phyloP scores from a whole-genome alignment of 2,329 filamentous ascomycete genomes.

The Purpureocillium lavendulum region DNA sequence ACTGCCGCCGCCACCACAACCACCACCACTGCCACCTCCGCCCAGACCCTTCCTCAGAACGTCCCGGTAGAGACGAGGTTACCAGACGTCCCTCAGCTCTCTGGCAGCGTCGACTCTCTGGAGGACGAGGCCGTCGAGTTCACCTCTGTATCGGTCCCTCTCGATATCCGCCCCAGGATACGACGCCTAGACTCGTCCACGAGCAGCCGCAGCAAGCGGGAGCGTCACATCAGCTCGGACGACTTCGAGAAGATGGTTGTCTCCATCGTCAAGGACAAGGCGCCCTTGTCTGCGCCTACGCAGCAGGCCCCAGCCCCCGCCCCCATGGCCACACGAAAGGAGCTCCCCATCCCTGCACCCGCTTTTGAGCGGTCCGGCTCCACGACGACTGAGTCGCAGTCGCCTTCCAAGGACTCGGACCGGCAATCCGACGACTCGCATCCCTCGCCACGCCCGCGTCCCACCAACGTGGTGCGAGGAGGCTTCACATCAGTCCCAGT shows the following conservation, averaged over 20 bases:
- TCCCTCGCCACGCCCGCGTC: slow-evolving; percentile 18
- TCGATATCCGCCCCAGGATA: slow-evolving; percentile 60
- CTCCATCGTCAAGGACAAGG: slow-evolving; percentile 83
- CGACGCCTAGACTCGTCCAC: slow-evolving; percentile 63
- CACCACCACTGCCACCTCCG: slow-evolving; percentile 27
- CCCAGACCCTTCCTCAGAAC: slow-evolving; percentile 38
- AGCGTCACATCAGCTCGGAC: slow-evolving; percentile 86
- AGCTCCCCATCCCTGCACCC: slow-evolving; percentile 24
- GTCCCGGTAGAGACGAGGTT: slow-evolving; percentile 35
- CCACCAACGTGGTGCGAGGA: slow-evolving; percentile 66
- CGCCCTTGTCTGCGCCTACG: slow-evolving; percentile 38
- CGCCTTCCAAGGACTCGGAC: slow-evolving; percentile 53
- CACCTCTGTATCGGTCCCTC: slow-evolving; percentile 40
- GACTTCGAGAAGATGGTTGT: slow-evolving; percentile 92
- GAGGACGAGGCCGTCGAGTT: slow-evolving; percentile 61
- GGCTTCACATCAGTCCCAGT: slow-evolving; percentile 76
- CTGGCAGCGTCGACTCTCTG: slow-evolving; percentile 68
- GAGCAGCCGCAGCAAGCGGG: slow-evolving; percentile 63
- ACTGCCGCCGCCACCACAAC: slow-evolving; percentile 23
- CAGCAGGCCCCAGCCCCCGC: slow-evolving; percentile 10
- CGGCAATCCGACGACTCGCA: slow-evolving; percentile 19
- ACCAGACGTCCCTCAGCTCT: slow-evolving; percentile 61
- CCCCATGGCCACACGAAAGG: slow-evolving; percentile 30
- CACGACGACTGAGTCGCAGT: slow-evolving; percentile 34
- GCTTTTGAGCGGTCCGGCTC: slow-evolving; percentile 33